Evolutionary conservation across 768 basidiomycete genomes (phyloP), one percentile per base, ranked within the genome.

Genomic region (Suillus subalutaceus): DNA sequence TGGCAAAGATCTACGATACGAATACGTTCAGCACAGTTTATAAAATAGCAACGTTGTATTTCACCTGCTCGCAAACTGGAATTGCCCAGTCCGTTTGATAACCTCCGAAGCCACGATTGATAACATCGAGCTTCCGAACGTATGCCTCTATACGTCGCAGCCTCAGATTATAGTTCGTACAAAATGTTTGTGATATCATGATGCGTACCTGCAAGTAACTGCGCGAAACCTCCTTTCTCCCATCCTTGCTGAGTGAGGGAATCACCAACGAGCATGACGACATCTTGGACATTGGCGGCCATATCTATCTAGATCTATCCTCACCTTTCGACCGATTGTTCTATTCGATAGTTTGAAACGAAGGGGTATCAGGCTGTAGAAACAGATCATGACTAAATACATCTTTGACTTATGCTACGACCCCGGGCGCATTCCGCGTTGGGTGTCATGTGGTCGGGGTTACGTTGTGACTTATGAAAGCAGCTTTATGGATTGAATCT

Each of bases 71-170:
- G 65, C 96, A 86, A 37, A 94, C 84, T 4, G 92, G 91, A 44
- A 95, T 78, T 7, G 83, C 89, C 95, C 94, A 96, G 41, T 90
- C 88, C 1, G 93, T 90, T 72, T 92, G 96, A 78, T 96, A 97
- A 3, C 94, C 94, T 38, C 86, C 83, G 37, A 89, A 81, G 1
- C 96, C 96, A 58, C 95, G 88, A 73, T 97, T 97, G 68, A 97
- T 69, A 23, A 97, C 88, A 72, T 97, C 96, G 40, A 95, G 77
- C 75, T 89, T 93, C 67, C 96, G 83, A 52, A 84, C 84, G 75
- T 97, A 97, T 1, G 82, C 83, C 74, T 90, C 93, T 94, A 68
- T 48, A 65, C 5, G 9, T 59, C 16, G 26, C 48, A 57, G 32
- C 30, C 48, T 67, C 50, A 68, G 61, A n/a, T 16, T 37, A 35